Evolutionary conservation across 2,329 filamentous ascomycete genomes (phyloP), one percentile per base, ranked within the genome.

Genomic region (Cercospora sp.): DNA sequence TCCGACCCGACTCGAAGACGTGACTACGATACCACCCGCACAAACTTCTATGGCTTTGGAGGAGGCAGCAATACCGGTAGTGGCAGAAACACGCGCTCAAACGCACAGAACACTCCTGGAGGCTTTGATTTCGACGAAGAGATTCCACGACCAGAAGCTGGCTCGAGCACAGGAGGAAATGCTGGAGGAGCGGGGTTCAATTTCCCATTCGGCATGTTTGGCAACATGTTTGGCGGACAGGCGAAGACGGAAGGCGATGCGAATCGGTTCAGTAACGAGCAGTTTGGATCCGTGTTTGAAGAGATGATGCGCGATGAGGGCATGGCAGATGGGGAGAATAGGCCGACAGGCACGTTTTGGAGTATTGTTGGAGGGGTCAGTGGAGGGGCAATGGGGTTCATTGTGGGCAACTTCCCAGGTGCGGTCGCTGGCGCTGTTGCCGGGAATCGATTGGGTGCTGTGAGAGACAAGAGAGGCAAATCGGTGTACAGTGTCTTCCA

Each of bases 401-500:
- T 99, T 73, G 87, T 98, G 28, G 95, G 90, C 30, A 98, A 98
- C 78, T 88, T 97, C 60, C 92, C 94, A 0, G 95, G 95, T 0
- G 86, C 94, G 75, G 80, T 98, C 42, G 94, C 94, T 0, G 95
- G 95, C 2, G 93, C 92, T 2, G 94, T 97, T 2, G 94, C 94
- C 0, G 95, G 95, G 10, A 98, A 97, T 81, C 83, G 94, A 62
- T 81, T 98, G n/a, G 95, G 95, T 0, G 92, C 92, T 6, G 87
- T 99, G 20, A 85, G 95, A 66, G 95, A 99, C 81, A 89, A 91
- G 33, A 93, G 89, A 81, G 94, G 94, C 23, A 98, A 97, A 89
- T 96, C 92, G 77, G 95, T 99, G 5, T 98, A 96, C 80, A 85
- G 89, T 30, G 95, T 97, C 16, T 98, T 94, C 79, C 89, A 92